Conservation (phyloP, 305 asterid genomes). For the Solanum hybrid region DNA sequence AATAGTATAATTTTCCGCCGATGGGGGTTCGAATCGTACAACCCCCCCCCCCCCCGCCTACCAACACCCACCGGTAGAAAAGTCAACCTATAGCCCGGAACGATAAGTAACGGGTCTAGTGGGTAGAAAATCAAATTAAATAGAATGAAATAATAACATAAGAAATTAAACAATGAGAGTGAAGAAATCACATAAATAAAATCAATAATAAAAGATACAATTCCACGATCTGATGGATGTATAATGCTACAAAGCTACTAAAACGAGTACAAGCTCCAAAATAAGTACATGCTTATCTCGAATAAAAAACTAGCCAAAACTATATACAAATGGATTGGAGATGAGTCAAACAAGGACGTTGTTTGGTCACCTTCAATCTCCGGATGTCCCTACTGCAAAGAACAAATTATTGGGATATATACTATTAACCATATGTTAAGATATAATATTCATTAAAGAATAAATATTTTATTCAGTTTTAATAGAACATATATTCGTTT, state of each 20-base stretch:
- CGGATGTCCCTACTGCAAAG: background rate
- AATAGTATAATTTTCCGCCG: no score
- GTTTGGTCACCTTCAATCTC: background rate
- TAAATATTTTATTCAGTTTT: no score
- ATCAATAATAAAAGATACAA: background rate
- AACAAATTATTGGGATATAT: no score
- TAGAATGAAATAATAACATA: background rate
- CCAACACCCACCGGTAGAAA: background rate
- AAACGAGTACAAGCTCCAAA: background rate
- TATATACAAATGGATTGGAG: background rate
- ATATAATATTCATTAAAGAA: no score
- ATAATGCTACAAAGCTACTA: background rate
- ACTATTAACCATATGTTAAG: no score
- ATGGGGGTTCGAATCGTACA: no score
- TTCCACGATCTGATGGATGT: background rate
- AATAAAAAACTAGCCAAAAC: background rate
- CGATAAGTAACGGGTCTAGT: background rate
- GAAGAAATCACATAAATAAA: background rate
- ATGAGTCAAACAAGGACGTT: background rate
- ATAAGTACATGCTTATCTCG: background rate
- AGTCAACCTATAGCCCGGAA: background rate
- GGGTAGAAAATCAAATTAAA: background rate
- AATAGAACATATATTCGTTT: no score
- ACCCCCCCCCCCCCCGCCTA: no score
- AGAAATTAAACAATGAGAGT: background rate